Percentiles rank a stretch among this genome's conserved stretches.
phyloP scores from a whole-genome alignment of 257 asterid species.

The Ophiorrhiza pumila region DNA sequence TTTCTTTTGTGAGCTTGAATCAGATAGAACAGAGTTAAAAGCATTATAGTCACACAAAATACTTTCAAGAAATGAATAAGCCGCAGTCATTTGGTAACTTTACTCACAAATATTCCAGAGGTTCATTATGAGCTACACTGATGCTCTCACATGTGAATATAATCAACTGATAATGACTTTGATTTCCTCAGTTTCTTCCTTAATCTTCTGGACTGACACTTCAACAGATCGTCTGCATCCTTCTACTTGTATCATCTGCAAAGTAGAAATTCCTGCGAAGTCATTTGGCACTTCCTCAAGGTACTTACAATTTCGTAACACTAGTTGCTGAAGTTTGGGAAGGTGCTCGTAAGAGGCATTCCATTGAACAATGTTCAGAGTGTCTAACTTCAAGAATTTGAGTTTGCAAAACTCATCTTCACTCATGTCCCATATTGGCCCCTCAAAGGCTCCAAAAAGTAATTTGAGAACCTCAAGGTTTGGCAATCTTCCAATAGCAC shows the following conservation, averaged over 20 bases:
- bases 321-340: neutral
- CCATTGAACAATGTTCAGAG: neutral
- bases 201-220: neutral
- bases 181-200: neutral
- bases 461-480: neutral
- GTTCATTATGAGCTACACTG: neutral
- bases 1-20: too few species aligned
- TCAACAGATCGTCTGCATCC: neutral
- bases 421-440: neutral
- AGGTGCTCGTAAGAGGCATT: neutral
- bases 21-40: too few species aligned
- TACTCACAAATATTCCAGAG: neutral
- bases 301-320: neutral
- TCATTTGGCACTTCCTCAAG: neutral
- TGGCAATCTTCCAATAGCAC: neutral
- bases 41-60: too few species aligned
- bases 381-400: neutral
- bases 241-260: neutral
- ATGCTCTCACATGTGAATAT: neutral
- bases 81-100: too few species aligned
- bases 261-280: neutral
- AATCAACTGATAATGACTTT: neutral
- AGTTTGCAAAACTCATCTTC: neutral
- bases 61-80: too few species aligned
- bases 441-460: neutral